Evolutionary conservation across 2,329 filamentous ascomycete species (phyloP), one percentile per base, ranked within the genome.

Genomic region (Ascochyta viciae-villosae): DNA sequence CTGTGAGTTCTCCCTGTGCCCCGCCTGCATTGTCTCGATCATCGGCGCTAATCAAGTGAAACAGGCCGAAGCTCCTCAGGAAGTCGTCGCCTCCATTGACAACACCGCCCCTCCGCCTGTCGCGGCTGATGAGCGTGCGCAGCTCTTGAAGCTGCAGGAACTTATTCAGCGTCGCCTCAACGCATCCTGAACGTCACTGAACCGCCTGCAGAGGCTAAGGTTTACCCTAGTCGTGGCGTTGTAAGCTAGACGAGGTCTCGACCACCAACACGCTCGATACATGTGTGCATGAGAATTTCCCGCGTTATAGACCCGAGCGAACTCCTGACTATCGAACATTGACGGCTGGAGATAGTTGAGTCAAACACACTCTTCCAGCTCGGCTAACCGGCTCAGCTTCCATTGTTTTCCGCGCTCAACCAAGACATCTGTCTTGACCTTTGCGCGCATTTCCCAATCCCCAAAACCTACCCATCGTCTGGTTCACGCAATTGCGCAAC

Each of bases 1-100:
- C 89, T 61, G 87, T 90, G 79, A 80, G 87, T 57, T 31, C 51
- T 61, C 61, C 53, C 53, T 63, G 45, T 60, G 58, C 62, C 63
- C 65, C 64, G 65, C 64, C 58, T 62, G 45, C 52, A 53, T 57
- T 65, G 64, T 71, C 67, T 65, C 58, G 55, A 61, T 69, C 62
- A 66, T 70, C 66, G 68, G 62, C 70, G 68, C 70, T 75, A 71
- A 77, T 61, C 58, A 60, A 57, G 57, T 71, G 68, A 70, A 72
- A 71, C 70, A 77, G 75, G 70, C 74, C 65, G 74, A 77, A 70
- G 73, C 74, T 56, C 72, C 74, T 52, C 60, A 67, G 33, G 70
- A 70, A 48, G 74, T 76, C 53, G 64, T 74, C 45, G 54, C 62
- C 50, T 68, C 71, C 45, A 63, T 75, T 39, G 58, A 66, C 49